Evolutionary conservation across 768 basidiomycete species (phyloP), one percentile per base, ranked within the genome.

Genomic region (Suillus subaureus): DNA sequence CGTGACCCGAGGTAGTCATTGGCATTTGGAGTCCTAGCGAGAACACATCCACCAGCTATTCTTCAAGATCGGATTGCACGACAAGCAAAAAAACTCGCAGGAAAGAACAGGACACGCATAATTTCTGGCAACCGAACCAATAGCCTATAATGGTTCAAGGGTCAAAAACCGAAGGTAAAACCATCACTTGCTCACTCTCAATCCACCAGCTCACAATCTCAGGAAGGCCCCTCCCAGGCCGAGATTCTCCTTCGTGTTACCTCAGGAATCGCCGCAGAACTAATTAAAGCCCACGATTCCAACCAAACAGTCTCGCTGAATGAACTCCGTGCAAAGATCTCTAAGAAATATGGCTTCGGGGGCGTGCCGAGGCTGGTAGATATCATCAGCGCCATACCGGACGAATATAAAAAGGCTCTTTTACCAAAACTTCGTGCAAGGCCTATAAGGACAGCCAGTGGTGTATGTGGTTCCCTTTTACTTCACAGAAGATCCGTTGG

Each of bases 321-420:
- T 72, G 89, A 90, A 61, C 84, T 99, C 56, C 91, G 97, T 51
- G 84, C 91, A 49, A 89, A 89, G 71, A 85, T 96, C 78, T 93
- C 93, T 76, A 98, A 98, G 81, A 96, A 96, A 77, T 89, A 89
- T 74, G 89, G 87, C 6, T 91, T 89, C 71, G 89, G 91, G 42
- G 93, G 93, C 37, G 91, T 97, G 0, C 97, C 97, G 0, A 79
- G 97, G 55, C 85, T 99, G 23, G 97, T 99, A 54, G 97, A 99
- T 76, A 98, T 99, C 72, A 95, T 99, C 78, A 94, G 94, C 68
- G 97, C 97, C 43, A 97, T 99, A 60, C 97, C 97, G 21, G 96
- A 98, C 76, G 96, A 97, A 62, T 95, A 96, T 81, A 96, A 96
- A 79, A 94, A 94, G 70, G 91, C 91, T 7, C 78, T 99, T 26